Conservation (phyloP, 495 filamentous ascomycete genomes). For the Stereocaulon alpinum region DNA sequence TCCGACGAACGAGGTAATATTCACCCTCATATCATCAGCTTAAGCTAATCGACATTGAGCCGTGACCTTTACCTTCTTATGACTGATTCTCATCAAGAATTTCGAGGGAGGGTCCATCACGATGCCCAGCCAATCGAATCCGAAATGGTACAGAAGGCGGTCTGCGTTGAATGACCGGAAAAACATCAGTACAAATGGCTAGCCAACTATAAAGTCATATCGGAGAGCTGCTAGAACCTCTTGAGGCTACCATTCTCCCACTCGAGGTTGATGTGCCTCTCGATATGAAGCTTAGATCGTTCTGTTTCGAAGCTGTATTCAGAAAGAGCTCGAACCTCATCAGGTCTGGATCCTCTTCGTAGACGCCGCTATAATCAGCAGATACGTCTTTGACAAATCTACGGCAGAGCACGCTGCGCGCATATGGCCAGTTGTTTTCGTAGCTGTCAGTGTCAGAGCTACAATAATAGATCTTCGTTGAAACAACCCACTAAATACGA, state of each 20-base stretch:
- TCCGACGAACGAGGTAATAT: conserved; percentile 7
- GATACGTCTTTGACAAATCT: conserved; percentile 2
- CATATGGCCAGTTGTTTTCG: conserved; percentile 5
- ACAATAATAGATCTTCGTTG: background rate
- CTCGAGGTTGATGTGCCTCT: background rate
- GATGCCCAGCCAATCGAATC: conserved; percentile 8
- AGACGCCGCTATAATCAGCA: background rate
- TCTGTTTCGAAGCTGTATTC: background rate
- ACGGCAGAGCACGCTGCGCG: conserved; percentile 4
- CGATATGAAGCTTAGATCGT: conserved; percentile 4
- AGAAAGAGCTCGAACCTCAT: conserved; percentile 5
- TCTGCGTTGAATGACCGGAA: background rate
- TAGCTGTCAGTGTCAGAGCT: conserved; percentile 1
- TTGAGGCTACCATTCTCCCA: conserved; percentile 4
- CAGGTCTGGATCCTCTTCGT: conserved; percentile 1
- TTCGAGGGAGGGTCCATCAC: background rate
- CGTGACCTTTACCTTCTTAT: background rate
- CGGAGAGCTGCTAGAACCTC: background rate
- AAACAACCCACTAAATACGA: background rate
- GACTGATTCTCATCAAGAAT: background rate
- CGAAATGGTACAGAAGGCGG: conserved; percentile 8
- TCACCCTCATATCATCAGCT: background rate
- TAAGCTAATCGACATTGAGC: no score
- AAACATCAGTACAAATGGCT: no score
- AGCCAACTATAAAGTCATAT: background rate